A percentile compares a stretch with the other conserved stretches of the same genome.
phyloP scores from a whole-genome alignment of 2,329 filamentous ascomycete species.

The Emydomyces testavorans region DNA sequence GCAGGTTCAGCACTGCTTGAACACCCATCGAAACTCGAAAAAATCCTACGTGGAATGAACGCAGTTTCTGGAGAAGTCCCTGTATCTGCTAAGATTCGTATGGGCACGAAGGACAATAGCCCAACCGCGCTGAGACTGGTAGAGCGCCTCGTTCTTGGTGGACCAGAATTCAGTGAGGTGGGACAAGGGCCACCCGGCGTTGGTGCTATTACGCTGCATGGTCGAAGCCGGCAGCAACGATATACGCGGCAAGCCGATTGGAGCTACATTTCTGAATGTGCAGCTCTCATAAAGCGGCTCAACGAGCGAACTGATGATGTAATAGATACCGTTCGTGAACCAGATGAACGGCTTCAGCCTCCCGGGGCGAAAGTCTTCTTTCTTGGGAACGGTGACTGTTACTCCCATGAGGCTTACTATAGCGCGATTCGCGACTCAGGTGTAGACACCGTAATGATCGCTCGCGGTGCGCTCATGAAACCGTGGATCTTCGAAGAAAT shows the following conservation, averaged over 20 bases:
- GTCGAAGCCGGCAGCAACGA: slow-evolving; percentile 82
- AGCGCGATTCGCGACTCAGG: slow-evolving; percentile 62
- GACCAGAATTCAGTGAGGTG: slow-evolving; percentile 54
- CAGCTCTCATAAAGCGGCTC: slow-evolving; percentile 69
- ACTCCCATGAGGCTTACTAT: slow-evolving; percentile 80
- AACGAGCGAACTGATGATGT: slow-evolving; percentile 55
- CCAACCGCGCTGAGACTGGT: slow-evolving; percentile 73
- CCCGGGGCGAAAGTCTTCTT: slow-evolving; percentile 71
- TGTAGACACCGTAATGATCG: slow-evolving; percentile 94
- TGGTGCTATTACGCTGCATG: slow-evolving; percentile 91
- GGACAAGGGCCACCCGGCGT: slow-evolving; percentile 67
- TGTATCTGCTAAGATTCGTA: slow-evolving; percentile 89
- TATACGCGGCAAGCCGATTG: slow-evolving; percentile 91
- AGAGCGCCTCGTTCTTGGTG: slow-evolving; percentile 71
- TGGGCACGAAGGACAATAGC: slow-evolving; percentile 67
- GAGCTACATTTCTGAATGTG: slow-evolving; percentile 84
- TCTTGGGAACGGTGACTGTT: slow-evolving; percentile 92
- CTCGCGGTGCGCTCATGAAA: slow-evolving; percentile 90
- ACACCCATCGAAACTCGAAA: slow-evolving; percentile 72
- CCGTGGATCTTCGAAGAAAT: slow-evolving; percentile 99
- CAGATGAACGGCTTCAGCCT: slow-evolving; percentile 62
- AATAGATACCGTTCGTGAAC: slow-evolving; percentile 65
- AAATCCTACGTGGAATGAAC: slow-evolving; percentile 94
- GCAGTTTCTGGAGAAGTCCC: slow-evolving; percentile 79
- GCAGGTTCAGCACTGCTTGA: slow-evolving; percentile 91